These are phyloP conservation scores for Colletotrichum gloeosporioides DNA, from an alignment of 2,329 filamentous ascomycete genomes.

Conservation along the genomic window DNA sequence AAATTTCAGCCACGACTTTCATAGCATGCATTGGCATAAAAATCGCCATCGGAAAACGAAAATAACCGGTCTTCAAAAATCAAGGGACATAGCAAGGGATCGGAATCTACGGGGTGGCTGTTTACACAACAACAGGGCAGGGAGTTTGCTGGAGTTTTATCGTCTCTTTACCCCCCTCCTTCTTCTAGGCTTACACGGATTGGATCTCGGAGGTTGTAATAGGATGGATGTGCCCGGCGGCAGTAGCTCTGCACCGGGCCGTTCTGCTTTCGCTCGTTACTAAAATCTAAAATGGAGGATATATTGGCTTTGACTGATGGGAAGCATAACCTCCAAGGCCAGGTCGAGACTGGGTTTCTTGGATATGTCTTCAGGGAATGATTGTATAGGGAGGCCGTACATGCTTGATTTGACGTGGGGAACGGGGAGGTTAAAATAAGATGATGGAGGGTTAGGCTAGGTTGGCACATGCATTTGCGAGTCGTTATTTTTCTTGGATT, in stretches of 20 bases:
- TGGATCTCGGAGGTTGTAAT: conserved; percentile 3
- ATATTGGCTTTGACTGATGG: neutral
- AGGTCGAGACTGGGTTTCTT: neutral
- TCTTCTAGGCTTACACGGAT: neutral
- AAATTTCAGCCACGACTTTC: conserved; percentile 15
- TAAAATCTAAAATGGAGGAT: neutral
- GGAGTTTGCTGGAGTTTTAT: conserved; percentile 16
- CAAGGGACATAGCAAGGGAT: conserved; percentile 12
- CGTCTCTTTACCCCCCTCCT: neutral
- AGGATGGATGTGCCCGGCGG: neutral
- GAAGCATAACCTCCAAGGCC: neutral
- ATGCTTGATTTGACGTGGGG: neutral
- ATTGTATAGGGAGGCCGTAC: neutral
- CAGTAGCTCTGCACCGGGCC: neutral
- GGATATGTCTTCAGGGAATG: neutral
- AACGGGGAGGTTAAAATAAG: neutral
- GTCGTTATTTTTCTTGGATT: neutral
- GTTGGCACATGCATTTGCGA: neutral
- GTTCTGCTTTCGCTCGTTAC: neutral
- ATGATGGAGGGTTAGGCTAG: neutral
- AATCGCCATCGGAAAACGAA: conserved; percentile 16
- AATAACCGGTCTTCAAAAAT: conserved; percentile 20
- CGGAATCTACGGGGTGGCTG: conserved; percentile 14
- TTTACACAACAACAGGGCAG: conserved; percentile 12
- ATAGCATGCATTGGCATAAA: conserved; percentile 16